Evolutionary conservation across 2,329 filamentous ascomycete species (phyloP), one percentile per base, ranked within the genome.

Genomic region (Claviceps lovelessii): DNA sequence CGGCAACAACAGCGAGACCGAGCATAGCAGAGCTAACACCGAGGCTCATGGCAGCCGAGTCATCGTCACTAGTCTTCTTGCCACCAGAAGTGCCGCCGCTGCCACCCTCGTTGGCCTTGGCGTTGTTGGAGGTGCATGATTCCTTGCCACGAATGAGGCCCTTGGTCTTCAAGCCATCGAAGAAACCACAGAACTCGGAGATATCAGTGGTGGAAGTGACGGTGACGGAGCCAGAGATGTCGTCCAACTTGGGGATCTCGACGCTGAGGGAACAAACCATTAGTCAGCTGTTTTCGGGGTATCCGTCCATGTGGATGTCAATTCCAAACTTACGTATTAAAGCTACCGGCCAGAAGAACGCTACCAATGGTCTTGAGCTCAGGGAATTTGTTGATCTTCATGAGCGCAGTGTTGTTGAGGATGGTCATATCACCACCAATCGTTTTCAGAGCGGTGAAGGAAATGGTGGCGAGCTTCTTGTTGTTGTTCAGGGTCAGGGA

Each of bases 391-490:
- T 79, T 71, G 55, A 96, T 76, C 57, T 73, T 68, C 55, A 71
- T 62, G 39, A 96, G 79, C 55, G 76, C 74, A 58, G 88, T 88
- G 84, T 97, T 96, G 81, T 95, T 95, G 72, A 87, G 85, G 66
- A 98, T 81, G 62, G 86, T 83, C 68, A 95, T 80, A 68, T 86
- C 88, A 73, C 88, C 90, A 61, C 79, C 81, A 64, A 95, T 79
- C 54, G 72, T 78, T 61, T 75, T 77, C 49, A 97, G 77, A 28
- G 67, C 49, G 50, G 86, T 84, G 72, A 95, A 79, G 57, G 84
- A 83, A 71, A 96, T 77, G 79, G 95, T 95, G 67, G 73, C 68
- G 52, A 86, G 73, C 57, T 75, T 67, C 46, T 71, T 69, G 74
- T 85, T 85, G 72, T 77, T 78, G 67, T 81, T 76, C 63, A 86